Base-by-base conservation (phyloP, 345 rosid genomes). In the Corymbia maculata region DNA sequence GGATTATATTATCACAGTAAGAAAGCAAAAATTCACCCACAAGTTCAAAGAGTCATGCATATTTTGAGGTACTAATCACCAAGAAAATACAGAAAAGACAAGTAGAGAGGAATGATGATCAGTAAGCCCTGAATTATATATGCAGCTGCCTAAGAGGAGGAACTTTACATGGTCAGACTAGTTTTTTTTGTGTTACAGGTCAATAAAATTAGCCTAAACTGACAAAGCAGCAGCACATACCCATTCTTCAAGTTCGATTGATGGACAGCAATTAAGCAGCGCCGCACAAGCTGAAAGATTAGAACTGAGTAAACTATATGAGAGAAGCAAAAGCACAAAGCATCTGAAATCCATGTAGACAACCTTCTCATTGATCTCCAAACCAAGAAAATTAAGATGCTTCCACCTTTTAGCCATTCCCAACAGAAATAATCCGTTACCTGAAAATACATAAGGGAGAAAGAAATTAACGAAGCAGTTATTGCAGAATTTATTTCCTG, bases 361-460 rank as follows among this genome's bases (percentile, higher is more conserved):
- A 50, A 94, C 97, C 96, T 94, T 95, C 88, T 88, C 92, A 86
- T 95, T 94, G 21, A 92, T 93, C 93, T 95, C 96, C 50, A 94
- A 53, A 87, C 96, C 97, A 84, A 95, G 97, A 92, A 94, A 94
- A 90, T 95, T 95, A 36, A 93, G 88, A 90, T 92, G 94, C 80
- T 89, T 90, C 88, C 93, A 90, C 80, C 88, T 93, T 86, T 89
- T 87, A 91, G 95, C 94, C 97, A 95, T 95, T 85, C 91, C 95
- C 89, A 93, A 79, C 85, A 95, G 91, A 90, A 94, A 95, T 86
- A 93, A 52, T 79, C 96, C 96, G 88, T 93, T 94, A 89, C 96
- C 96, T 94, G 90, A 87, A 89, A 91, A 86, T 88, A 61, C 15
- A 86, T 86, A 4, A 91, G 70, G 22, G 85, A 85, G 32, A 85